Conservation (phyloP, 2,329 filamentous ascomycete species). For the Cladosporium velox region DNA sequence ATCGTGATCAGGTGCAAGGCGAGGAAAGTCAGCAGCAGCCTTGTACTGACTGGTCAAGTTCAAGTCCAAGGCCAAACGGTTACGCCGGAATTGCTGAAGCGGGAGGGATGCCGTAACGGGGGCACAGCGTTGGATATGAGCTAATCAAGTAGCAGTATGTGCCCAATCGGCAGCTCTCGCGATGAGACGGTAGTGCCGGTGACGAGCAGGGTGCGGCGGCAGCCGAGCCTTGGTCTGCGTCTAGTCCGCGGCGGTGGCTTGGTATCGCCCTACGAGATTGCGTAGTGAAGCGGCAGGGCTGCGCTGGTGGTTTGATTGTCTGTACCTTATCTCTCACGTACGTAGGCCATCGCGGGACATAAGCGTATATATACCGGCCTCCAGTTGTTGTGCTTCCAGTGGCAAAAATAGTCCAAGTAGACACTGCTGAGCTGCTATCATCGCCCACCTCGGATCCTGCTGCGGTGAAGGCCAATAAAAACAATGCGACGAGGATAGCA, state of each 20-base stretch:
- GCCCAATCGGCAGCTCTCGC: constrained; percentile 16
- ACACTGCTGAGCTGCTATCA: neutral
- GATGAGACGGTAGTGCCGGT: constrained; percentile 1
- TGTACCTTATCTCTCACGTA: neutral
- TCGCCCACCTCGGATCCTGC: neutral
- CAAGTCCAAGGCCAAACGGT: constrained; percentile 13
- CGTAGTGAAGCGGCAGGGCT: constrained; percentile 2
- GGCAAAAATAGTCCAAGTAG: neutral
- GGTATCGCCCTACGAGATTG: constrained; percentile 12
- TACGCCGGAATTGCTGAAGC: constrained; percentile 15
- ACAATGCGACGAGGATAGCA: neutral
- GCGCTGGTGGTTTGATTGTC: neutral
- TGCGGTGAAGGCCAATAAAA: neutral
- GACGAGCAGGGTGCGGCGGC: neutral
- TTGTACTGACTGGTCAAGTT: neutral
- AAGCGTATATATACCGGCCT: neutral
- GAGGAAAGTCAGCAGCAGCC: neutral
- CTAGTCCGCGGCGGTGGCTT: constrained; percentile 9
- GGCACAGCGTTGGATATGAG: constrained; percentile 2
- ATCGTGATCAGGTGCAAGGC: neutral
- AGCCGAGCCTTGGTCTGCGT: constrained; percentile 1
- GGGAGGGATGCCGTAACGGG: neutral
- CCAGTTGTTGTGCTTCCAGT: neutral
- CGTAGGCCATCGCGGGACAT: neutral
- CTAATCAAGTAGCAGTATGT: neutral